Conservation (phyloP, 441 rosid genomes). For the Pelargonium citronellum region DNA sequence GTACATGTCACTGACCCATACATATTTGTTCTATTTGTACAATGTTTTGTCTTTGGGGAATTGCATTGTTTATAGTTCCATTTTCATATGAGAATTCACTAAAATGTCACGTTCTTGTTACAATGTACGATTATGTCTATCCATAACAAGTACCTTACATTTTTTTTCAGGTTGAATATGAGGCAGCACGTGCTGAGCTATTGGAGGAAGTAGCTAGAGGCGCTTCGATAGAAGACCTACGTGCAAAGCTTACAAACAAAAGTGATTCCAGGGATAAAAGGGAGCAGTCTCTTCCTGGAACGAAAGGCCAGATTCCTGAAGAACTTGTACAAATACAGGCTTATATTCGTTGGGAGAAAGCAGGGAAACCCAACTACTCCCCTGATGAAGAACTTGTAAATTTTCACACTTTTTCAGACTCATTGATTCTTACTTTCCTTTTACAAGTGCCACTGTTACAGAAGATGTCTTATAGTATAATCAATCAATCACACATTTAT, state of each 20-base stretch:
- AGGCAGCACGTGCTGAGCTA: constrained; percentile 87
- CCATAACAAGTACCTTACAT: constrained; percentile 19
- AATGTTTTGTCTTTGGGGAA: background rate
- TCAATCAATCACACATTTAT: background rate
- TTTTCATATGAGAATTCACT: background rate
- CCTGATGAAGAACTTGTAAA: constrained; percentile 52
- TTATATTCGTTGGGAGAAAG: constrained; percentile 69
- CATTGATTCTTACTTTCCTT: constrained; percentile 13
- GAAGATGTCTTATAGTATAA: background rate
- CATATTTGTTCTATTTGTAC: background rate
- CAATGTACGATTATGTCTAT: background rate
- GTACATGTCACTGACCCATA: background rate
- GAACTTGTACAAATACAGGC: constrained; percentile 58
- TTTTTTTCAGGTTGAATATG: constrained; percentile 66
- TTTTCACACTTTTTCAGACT: constrained; percentile 19
- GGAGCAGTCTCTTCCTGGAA: constrained; percentile 33
- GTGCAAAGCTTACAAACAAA: constrained; percentile 52
- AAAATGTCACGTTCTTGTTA: background rate
- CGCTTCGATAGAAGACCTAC: constrained; percentile 62
- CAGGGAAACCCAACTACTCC: constrained; percentile 65
- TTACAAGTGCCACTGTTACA: background rate
- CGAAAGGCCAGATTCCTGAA: constrained; percentile 40
- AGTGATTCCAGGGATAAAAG: constrained; percentile 35
- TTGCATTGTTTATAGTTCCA: background rate
- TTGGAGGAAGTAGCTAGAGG: constrained; percentile 76